Evolutionary conservation across 1,284 basidiomycete genomes (phyloP), one percentile per base, ranked within the genome.

Genomic region (Wallemia hederae): DNA sequence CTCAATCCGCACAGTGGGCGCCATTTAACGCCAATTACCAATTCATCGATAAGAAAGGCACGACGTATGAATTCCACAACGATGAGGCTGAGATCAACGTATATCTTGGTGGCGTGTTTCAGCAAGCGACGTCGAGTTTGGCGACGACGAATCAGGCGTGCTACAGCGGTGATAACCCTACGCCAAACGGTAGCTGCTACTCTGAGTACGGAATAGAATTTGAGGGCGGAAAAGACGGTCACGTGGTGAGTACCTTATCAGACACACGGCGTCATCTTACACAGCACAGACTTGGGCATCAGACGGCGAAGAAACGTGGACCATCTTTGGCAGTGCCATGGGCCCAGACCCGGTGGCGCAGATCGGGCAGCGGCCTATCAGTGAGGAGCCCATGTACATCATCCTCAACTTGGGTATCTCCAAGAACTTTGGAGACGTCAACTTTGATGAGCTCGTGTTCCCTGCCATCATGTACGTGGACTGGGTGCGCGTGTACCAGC

Each of bases 351-450:
- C 71, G 0, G 63, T 66, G 0, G 80, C 80, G 17, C 73, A 85
- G 63, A 85, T 92, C 60, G 74, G 80, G 1, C 76, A 78, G 34
- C 75, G 91, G 55, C 77, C 81, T 2, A 76, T 96, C 39, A 78
- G 88, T 0, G 79, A 84, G 66, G 89, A 90, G 69, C 86, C 87
- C 1, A 80, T 90, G 82, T 63, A 62, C 33, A 62, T 64, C 34
- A 63, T 62, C 27, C 25, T 65, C 49, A 64, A 65, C 58, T 59
- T 66, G 15, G 63, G 62, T 14, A 61, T 65, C 31, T 63, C 63
- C 58, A 31, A 65, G 62, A 17, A 63, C 65, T 34, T 67, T 65
- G 34, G 64, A n/a, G 57, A 15, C 34, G 29, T 63, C 26, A 60
- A 64, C 28, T 61, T 56, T n/a, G 55, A 59, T 15, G 62, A 61